Base-by-base conservation (phyloP, 2,329 filamentous ascomycete species). In the Colletotrichum tamarilloi region DNA sequence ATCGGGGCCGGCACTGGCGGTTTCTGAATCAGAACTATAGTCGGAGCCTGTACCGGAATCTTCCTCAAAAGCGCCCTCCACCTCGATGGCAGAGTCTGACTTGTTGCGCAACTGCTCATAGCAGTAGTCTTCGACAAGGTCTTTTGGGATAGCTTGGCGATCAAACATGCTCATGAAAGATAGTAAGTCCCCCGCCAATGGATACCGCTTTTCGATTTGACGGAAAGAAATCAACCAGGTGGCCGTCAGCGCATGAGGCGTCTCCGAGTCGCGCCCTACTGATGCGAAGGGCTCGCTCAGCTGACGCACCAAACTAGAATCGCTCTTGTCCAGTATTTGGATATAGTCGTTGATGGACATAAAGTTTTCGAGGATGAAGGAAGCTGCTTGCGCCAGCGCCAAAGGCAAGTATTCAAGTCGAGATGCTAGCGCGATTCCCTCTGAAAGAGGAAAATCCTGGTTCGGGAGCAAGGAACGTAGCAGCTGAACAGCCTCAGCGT, bases 101-200 rank as follows among this genome's bases (percentile, higher is more conserved):
- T 24, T 24, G 24, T 24, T 24, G 2, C 24, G 24, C 24, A 24
- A 2, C 24, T 24, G 24, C 24, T 24, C 24, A 24, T 24, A 24
- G 24, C 24, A 24, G 24, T 24, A 24, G 24, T 24, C 24, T 24
- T 2, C 2, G 24, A 24, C 2, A 24, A 24, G 68, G 16, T 49
- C 74, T 32, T 81, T 79, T 0, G 82, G 82, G 28, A 87, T 85
- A 8, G 80, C 82, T 5, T 78, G 78, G 8, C 52, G 38, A 3
- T 81, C 74, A 0, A 84, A 83, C 66, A 85, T 82, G 76, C 85
- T 85, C 81, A 87, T 83, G 7, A 87, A 78, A 0, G 80, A 83
- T 1, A 83, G 62, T 2, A 81, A 77, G 9, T 85, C 75, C 3
- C 85, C 79, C 14, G 86, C 85, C 1, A 80, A 78, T 3, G 70